phyloP scores from a whole-genome alignment of 1,284 basidiomycete genomes.

The Ceratobasidium sp. region DNA sequence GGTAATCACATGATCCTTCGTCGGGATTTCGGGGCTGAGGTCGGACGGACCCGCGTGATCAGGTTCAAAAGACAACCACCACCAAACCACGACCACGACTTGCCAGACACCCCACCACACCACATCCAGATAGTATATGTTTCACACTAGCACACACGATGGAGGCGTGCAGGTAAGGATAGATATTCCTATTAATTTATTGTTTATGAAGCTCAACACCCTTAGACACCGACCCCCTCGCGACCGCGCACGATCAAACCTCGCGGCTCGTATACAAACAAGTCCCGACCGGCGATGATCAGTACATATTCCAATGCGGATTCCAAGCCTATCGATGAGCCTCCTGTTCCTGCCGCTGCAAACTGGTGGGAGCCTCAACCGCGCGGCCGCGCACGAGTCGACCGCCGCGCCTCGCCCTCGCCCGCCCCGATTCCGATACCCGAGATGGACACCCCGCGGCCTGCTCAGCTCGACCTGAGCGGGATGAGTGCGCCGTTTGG shows the following conservation, averaged over 20 bases:
- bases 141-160: constrained; percentile 25
- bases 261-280: constrained; percentile 30
- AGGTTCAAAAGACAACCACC: background rate
- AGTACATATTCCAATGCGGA: background rate
- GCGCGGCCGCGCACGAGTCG: constrained; percentile 15
- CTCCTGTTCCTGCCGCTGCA: background rate
- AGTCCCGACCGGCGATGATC: constrained; percentile 31
- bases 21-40: constrained; percentile 44
- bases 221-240: constrained; percentile 31
- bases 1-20: constrained; percentile 32
- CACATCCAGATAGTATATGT: constrained; percentile 20
- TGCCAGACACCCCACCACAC: background rate
- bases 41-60: constrained; percentile 15
- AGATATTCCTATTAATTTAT: background rate
- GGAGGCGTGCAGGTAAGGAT: constrained; percentile 15
- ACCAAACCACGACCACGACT: background rate
- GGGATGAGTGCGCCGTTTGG: background rate
- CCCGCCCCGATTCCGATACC: constrained; percentile 30
- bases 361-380: constrained; percentile 42
- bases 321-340: background rate
- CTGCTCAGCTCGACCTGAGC: constrained; percentile 8
- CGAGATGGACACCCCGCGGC: constrained; percentile 23
- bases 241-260: constrained; percentile 21
- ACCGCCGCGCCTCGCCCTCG: constrained; percentile 13
- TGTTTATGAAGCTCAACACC: background rate